Evolutionary conservation across 306 rosid species (phyloP), one percentile per base, ranked within the genome.

Genomic region (Macrotyloma uniflorum): DNA sequence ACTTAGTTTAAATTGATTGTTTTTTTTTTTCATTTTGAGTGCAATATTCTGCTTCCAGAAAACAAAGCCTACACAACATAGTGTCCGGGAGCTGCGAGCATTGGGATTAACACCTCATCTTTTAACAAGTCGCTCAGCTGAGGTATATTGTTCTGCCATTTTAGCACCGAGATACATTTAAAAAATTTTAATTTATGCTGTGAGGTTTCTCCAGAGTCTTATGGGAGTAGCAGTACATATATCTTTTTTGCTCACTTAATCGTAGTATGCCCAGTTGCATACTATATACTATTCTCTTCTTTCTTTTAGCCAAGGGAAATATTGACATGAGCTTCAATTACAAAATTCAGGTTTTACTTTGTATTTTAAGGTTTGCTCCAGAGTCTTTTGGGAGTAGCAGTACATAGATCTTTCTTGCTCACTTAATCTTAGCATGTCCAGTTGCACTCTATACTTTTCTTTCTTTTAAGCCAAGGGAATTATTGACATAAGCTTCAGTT

Each of bases 31-130:
- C 78, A 33, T 83, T 59, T 67, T 75, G 71, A 70, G 38, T 73
- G 65, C 67, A 64, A 85, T 51, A 62, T 79, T 75, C 63, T 81
- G 84, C 74, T 66, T 71, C 23, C 87, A 96, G 98, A 96, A 96
- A 91, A 96, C 99, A 67, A 93, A 96, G 87, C 98, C 98, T 30
- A 93, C 99, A 11, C 99, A 93, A 70, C 98, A 91, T 40, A 96
- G 99, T 81, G 98, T 96, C 65, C 87, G 98, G 87, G 99, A 96
- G 79, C 83, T 96, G 22, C 87, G 99, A 83, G 99, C 97, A 71
- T 79, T 96, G 83, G 99, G 99, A 71, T 80, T 96, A 88, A 96
- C 99, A 24, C 96, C 98, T 80, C 96, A 96, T 86, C 92, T 96
- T 43, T 84, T 96, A 86, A 98, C 98, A 43, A 90, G 96, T 83